Evolutionary conservation across 176 grass and related monocot genomes (phyloP), one percentile per base, ranked within the genome.

Genomic region (Musa schizocarpa): DNA sequence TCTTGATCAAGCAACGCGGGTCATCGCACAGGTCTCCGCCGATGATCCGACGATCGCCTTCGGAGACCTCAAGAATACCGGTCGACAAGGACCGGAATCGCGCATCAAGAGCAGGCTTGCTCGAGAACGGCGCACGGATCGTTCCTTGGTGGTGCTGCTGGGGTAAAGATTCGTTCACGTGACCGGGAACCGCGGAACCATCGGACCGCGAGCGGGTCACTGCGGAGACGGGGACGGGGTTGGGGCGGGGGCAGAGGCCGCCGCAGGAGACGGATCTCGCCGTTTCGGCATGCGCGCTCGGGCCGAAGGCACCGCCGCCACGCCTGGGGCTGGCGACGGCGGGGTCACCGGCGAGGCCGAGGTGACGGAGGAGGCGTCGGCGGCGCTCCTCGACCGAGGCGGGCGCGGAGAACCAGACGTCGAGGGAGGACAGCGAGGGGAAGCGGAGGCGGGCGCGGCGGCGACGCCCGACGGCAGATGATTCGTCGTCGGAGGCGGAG

Each of bases 391-490:
- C 73, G 1, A 99, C 90, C 16, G 95, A 94, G 1, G 88, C 85
- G 4, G 95, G 95, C 81, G 93, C 90, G 71, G 95, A 87, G 84
- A 88, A 91, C 95, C 95, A 98, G 63, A 93, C 69, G 74, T 93
- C 86, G 43, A 89, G 86, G 25, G 88, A 78, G 6, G 57, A 76
- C n/a, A 82, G 73, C 13, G 81, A 77, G 49, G 79, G 0, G 73
- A 77, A 0, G 73, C 57, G 0, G 7, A 79, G 82, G 66, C 43
- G 6, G 73, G 50, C n/a, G 70, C 19, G 53, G 20, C 54, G 21
- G 85, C 69, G 68, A 11, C 72, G 65, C 2, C 17, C 66, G 74
- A n/a, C 19, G 81, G n/a, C n/a, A 17, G 34, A 13, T 19, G 91
- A 87, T 71, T 85, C 83, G 19, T 62, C 58, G 11, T 14, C 57